Percentiles rank a stretch among this genome's conserved stretches.
phyloP scores from a whole-genome alignment of 1,284 basidiomycete species.

The Ustilago hordei region DNA sequence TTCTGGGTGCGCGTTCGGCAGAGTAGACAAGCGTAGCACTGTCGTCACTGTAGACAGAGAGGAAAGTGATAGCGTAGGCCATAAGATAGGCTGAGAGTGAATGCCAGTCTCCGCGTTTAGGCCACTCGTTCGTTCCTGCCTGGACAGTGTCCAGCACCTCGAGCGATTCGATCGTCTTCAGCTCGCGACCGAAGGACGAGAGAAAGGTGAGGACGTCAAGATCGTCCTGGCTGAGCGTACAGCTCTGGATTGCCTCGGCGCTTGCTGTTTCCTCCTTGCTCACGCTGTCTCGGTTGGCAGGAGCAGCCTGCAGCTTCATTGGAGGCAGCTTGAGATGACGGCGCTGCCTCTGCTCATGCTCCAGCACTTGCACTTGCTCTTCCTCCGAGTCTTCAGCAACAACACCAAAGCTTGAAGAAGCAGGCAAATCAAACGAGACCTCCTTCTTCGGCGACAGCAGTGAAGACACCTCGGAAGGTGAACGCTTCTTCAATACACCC shows the following conservation, averaged over 20 bases:
- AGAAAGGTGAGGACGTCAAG: slow-evolving; percentile 48
- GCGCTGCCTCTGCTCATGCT: slow-evolving; percentile 47
- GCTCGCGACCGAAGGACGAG: slow-evolving; percentile 39
- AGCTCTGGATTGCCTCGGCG: background rate
- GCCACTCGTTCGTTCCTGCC: slow-evolving; percentile 24
- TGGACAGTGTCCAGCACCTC: slow-evolving; percentile 40
- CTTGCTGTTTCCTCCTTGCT: background rate
- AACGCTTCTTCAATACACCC: slow-evolving; percentile 41
- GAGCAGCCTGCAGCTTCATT: slow-evolving; percentile 31
- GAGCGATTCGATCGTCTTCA: slow-evolving; percentile 41
- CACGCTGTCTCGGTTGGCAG: background rate
- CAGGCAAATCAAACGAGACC: slow-evolving; percentile 40
- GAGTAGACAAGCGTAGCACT: slow-evolving; percentile 36
- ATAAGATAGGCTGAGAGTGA: slow-evolving; percentile 41
- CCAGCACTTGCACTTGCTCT: slow-evolving; percentile 34
- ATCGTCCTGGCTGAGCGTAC: slow-evolving; percentile 30
- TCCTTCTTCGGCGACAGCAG: slow-evolving; percentile 36
- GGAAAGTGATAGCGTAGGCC: slow-evolving; percentile 33
- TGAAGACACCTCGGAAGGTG: slow-evolving; percentile 12
- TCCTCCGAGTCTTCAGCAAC: slow-evolving; percentile 20
- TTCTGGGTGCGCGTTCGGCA: slow-evolving; percentile 17
- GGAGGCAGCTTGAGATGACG: slow-evolving; percentile 33
- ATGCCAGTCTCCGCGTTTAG: slow-evolving; percentile 39
- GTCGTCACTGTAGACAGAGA: slow-evolving; percentile 26
- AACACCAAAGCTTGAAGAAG: slow-evolving; percentile 5